Percentiles rank a stretch among this genome's conserved stretches.
Conservation (phyloP, 2,329 filamentous ascomycete species). For the Diaporthe vaccinii region DNA sequence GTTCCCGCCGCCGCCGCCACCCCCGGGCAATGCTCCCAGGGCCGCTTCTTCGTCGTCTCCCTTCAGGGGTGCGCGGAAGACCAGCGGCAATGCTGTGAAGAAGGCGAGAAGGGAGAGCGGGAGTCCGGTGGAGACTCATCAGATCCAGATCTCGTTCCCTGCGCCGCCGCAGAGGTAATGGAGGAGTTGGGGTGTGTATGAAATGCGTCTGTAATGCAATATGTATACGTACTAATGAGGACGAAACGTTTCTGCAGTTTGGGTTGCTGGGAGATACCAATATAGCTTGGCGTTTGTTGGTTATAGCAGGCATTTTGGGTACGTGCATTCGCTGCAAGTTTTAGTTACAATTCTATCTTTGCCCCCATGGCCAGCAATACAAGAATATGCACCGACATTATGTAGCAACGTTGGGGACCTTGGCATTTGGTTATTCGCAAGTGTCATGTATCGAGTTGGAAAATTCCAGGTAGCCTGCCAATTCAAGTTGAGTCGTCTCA, state of each 20-base stretch:
- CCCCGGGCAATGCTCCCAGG: slow-evolving; percentile 37
- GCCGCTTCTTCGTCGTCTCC: neutral
- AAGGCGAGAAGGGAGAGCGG: slow-evolving; percentile 44
- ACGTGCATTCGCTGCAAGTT: neutral
- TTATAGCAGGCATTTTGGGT: neutral
- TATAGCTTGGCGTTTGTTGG: slow-evolving; percentile 21
- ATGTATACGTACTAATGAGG: neutral
- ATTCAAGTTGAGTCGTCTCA: too few species aligned
- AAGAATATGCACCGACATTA: too few species aligned
- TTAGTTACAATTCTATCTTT: too few species aligned
- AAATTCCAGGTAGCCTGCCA: too few species aligned
- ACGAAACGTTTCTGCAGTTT: neutral
- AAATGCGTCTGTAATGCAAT: neutral
- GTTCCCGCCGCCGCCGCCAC: slow-evolving; percentile 40
- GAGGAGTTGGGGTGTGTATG: too few species aligned
- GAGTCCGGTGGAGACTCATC: slow-evolving; percentile 53
- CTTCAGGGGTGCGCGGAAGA: slow-evolving; percentile 27
- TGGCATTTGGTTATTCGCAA: too few species aligned
- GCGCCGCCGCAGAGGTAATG: slow-evolving; percentile 50
- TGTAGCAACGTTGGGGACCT: too few species aligned
- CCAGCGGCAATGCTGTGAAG: neutral
- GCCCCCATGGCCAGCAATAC: neutral
- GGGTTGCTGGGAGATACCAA: slow-evolving; percentile 11
- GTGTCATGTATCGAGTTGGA: too few species aligned
- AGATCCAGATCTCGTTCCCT: slow-evolving; percentile 56